Evolutionary conservation across 768 basidiomycete genomes (phyloP), one percentile per base, ranked within the genome.

Genomic region (Lentinula edodes): DNA sequence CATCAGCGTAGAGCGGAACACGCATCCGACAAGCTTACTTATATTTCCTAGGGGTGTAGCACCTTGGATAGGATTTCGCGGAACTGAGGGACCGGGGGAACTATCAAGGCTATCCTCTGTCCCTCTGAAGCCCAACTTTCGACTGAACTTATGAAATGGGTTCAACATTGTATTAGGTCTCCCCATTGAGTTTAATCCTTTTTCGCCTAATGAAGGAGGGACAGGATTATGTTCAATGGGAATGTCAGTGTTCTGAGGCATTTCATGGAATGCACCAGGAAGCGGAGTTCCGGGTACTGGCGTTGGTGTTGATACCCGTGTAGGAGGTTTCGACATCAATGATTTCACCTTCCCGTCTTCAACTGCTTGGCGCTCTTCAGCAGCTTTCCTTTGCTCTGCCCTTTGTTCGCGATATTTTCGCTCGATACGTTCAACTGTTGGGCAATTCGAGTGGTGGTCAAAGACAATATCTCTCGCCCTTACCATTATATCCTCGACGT

Each of bases 401-500:
- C 50, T 91, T 86, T 13, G 85, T 86, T 67, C 83, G 83, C 67
- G 41, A 45, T 96, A 92, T 64, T 91, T 89, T 61, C 88, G 87
- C 61, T 98, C 76, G 62, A 98, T 96, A 38, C 95, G 83, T 68
- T 97, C 95, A 58, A 98, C 95, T 93, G 60, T 1, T 34, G 23
- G 34, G 55, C 10, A 5, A 6, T 52, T 18, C 43, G 41, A 66
- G 54, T 65, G 66, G 38, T 6, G 20, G 20, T 51, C 28, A 60
- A 16, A 13, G 6, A 12, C 13, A 36, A 1, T 54, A 12, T 9
- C 18, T 41, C 20, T 54, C 20, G 1, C 28, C 16, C 77, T 4
- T 65, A 90, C 91, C 89, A 67, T 94, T 93, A 69, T 93, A 95
- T 5, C 93, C 95, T 64, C 93, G 79, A 42, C 93, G 78, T 67